Base-by-base conservation (phyloP, 148 eudicot genomes). In the Tetragonia tetragonoides region DNA sequence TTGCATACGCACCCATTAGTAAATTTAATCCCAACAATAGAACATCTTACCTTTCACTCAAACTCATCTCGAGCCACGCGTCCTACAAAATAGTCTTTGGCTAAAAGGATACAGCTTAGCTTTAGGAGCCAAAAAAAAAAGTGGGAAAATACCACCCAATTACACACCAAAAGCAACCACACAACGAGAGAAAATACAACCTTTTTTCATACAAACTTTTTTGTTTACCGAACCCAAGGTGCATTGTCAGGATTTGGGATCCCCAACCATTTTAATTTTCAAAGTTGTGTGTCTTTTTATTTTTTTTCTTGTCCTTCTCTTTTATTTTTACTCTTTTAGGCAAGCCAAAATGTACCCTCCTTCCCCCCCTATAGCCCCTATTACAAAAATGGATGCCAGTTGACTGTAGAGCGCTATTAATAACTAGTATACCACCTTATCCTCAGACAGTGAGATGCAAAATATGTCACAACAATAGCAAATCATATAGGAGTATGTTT, bases 1-100 rank as follows among this genome's bases (percentile, higher is more conserved):
- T 21, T 61, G 65, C 49, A 6, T 10, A 46, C 49, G 49, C 49
- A 46, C 34, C 34, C 34, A 28, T 28, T 28, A 28, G 1, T 28
- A 28, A 28, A 28, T 28, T 28, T 28, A 28, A 28, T 28, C 34
- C 49, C 49, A 46, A 46, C 49, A 46, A 46, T 46, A 46, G 67
- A 21, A 56, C 18, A 16, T 49, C 40, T 17, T 7, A 28, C 8
- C 60, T 76, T 75, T 37, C 24, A 20, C 57, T 56, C 70, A 76
- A 59, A 51, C 41, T 20, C 16, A 59, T 77, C 80, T 77, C 80
- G 80, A 77, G 80, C 80, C 80, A 70, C 80, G 80, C 67, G 68
- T 72, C 80, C 67, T 40, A 61, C 34, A 41, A 40, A 39, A 16
- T 41, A 16, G 6, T 10, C 44, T 76, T 75, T 76, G 17, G 34